Evolutionary conservation across 306 rosid species (phyloP).

Genomic region (Inga oerstediana): DNA sequence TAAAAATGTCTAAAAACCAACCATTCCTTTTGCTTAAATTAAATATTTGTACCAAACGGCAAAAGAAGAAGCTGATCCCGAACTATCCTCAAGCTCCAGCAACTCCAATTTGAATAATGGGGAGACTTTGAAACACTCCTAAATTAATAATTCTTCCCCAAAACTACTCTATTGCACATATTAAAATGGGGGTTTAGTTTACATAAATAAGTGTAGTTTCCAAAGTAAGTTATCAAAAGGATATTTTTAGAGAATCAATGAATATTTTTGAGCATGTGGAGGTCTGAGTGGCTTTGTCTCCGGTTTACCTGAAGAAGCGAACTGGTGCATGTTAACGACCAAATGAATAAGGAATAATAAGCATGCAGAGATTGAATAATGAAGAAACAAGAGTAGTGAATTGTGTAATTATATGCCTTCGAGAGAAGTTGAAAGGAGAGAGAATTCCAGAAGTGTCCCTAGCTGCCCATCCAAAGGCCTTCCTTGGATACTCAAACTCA

Average conservation of each 20-base stretch:
- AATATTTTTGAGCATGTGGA: too few relatives aligned
- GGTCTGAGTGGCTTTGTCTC: too few relatives aligned
- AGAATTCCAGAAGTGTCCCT: conserved; percentile 43
- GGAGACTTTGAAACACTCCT: too few relatives aligned
- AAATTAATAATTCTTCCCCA: too few relatives aligned
- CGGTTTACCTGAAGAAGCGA: conserved; percentile 30
- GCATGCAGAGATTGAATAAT: not conserved
- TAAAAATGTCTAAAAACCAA: not conserved
- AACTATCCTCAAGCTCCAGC: too few relatives aligned
- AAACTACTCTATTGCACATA: too few relatives aligned
- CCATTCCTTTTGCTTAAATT: not conserved
- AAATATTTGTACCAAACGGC: not conserved
- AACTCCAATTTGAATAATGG: too few relatives aligned
- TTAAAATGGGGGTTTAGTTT: too few relatives aligned
- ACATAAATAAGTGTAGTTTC: too few relatives aligned
- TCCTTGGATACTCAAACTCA: conserved; percentile 44
- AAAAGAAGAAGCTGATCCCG: not conserved
- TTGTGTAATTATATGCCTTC: conserved; percentile 32
- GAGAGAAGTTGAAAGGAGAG: conserved; percentile 48
- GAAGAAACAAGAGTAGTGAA: not conserved
- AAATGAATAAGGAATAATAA: not conserved
- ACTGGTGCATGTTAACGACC: not conserved
- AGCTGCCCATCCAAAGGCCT: conserved; percentile 59
- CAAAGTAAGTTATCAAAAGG: too few relatives aligned
- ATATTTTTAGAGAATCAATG: too few relatives aligned